These are phyloP conservation scores for Amauroascus verrucosus DNA, from an alignment of 2,329 filamentous ascomycete genomes.

Conservation along the genomic window DNA sequence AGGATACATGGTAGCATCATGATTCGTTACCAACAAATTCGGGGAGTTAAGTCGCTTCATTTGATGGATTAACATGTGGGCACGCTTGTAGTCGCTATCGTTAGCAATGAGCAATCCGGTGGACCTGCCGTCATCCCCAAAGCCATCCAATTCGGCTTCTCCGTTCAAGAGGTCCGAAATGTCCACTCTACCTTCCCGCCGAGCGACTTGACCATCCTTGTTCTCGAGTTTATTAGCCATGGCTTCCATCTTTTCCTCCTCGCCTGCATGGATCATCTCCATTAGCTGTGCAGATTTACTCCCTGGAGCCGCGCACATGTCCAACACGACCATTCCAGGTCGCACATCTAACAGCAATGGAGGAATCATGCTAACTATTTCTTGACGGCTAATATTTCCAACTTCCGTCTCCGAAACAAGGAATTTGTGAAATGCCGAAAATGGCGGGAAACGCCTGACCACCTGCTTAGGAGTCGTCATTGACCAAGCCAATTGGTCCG, in stretches of 20 bases:
- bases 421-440: constrained; percentile 94
- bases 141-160: constrained; percentile 45
- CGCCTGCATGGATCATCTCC: constrained; percentile 85
- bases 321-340: constrained; percentile 84
- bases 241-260: constrained; percentile 73
- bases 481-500: constrained; percentile 87
- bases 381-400: constrained; percentile 93
- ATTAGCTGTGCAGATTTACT: constrained; percentile 94
- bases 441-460: constrained; percentile 84
- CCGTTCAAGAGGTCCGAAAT: constrained; percentile 22
- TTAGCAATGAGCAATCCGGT: constrained; percentile 92
- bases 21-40: constrained; percentile 93
- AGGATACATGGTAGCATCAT: constrained; percentile 92
- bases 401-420: constrained; percentile 94
- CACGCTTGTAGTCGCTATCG: constrained; percentile 91
- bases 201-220: constrained; percentile 40
- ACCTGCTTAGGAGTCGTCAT: constrained; percentile 98
- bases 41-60: constrained; percentile 94
- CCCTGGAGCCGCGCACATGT: constrained; percentile 92
- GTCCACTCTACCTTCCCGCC: constrained; percentile 20
- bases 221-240: constrained; percentile 55
- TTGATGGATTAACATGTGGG: constrained; percentile 95
- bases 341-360: constrained; percentile 83
- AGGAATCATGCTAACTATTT: constrained; percentile 98
- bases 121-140: constrained; percentile 68